phyloP scores from a whole-genome alignment of 140 eudicot genomes.

The Eryngium alpinum region DNA sequence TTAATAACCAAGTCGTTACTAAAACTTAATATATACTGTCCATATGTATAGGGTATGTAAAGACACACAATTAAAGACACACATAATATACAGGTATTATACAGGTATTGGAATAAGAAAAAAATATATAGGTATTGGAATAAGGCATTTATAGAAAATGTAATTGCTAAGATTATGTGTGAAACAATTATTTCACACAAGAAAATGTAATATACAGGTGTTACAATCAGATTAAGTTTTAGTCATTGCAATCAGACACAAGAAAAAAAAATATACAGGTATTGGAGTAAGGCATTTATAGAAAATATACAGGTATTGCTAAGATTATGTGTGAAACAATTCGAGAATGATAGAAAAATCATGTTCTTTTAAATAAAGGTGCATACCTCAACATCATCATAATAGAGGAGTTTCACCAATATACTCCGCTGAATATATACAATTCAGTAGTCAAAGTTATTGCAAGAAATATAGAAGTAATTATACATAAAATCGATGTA shows the following conservation, averaged over 20 bases:
- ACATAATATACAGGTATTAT: background rate
- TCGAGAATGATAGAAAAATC: background rate
- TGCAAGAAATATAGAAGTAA: background rate
- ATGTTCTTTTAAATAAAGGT: slow-evolving; percentile 21
- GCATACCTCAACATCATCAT: slow-evolving; percentile 94
- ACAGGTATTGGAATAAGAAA: no score
- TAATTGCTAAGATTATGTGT: no score
- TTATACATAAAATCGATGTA: slow-evolving; percentile 5
- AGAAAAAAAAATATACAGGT: no score
- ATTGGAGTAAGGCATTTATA: no score
- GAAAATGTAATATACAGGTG: no score
- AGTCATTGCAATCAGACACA: no score
- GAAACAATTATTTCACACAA: background rate
- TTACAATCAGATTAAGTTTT: no score
- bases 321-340: background rate
- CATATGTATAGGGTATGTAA: no score
- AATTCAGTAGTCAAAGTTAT: slow-evolving; percentile 2
- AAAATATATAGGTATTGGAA: background rate
- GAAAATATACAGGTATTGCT: no score
- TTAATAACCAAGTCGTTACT: background rate
- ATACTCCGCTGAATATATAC: slow-evolving; percentile 75
- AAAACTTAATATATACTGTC: no score
- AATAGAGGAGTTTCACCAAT: slow-evolving; percentile 86
- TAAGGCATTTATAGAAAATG: no score
- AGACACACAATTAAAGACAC: background rate